These are phyloP conservation scores for Cordyceps cicadae DNA, from an alignment of 2,329 filamentous ascomycete genomes.

Conservation along the genomic window DNA sequence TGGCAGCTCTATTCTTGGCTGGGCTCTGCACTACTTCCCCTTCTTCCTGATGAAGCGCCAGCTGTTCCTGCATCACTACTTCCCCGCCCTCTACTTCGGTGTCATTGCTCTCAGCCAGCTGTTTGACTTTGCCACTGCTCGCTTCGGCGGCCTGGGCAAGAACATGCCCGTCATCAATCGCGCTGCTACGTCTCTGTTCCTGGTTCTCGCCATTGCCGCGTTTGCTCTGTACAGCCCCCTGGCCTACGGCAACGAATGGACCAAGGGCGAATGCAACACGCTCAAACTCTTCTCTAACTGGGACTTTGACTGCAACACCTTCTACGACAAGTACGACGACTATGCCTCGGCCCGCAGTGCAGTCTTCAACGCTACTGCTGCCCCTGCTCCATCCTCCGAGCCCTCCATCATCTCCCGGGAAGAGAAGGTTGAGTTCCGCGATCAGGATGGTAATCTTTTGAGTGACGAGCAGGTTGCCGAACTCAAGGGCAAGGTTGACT, in stretches of 20 bases:
- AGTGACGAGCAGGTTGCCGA: slow-evolving; percentile 73
- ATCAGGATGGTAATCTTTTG: slow-evolving; percentile 85
- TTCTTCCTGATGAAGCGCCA: slow-evolving; percentile 98
- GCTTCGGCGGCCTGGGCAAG: slow-evolving; percentile 60
- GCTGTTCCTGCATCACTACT: slow-evolving; percentile 97
- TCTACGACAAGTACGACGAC: slow-evolving; percentile 50
- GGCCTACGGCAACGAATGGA: slow-evolving; percentile 91
- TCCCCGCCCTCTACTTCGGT: slow-evolving; percentile 92
- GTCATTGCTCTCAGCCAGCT: slow-evolving; percentile 82
- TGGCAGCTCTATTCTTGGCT: slow-evolving; percentile 80
- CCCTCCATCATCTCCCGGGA: slow-evolving; percentile 51
- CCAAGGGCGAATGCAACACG: slow-evolving; percentile 72
- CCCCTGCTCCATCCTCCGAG: slow-evolving; percentile 35
- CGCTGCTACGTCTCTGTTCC: slow-evolving; percentile 62
- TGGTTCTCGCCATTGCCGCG: slow-evolving; percentile 63
- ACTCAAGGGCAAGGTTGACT: slow-evolving; percentile 86
- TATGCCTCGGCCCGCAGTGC: slow-evolving; percentile 32
- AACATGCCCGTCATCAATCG: slow-evolving; percentile 68
- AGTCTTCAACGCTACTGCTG: slow-evolving; percentile 27
- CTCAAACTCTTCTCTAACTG: slow-evolving; percentile 83
- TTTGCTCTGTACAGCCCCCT: slow-evolving; percentile 85
- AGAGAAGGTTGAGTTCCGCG: slow-evolving; percentile 87
- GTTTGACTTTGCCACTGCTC: slow-evolving; percentile 75
- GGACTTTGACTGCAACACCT: slow-evolving; percentile 98
- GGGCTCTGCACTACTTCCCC: slow-evolving; percentile 98